Percentiles rank a stretch among this genome's conserved stretches.
These are phyloP conservation scores for Cladosporium halotolerans DNA, from an alignment of 2,329 filamentous ascomycete species.

Conservation along the genomic window DNA sequence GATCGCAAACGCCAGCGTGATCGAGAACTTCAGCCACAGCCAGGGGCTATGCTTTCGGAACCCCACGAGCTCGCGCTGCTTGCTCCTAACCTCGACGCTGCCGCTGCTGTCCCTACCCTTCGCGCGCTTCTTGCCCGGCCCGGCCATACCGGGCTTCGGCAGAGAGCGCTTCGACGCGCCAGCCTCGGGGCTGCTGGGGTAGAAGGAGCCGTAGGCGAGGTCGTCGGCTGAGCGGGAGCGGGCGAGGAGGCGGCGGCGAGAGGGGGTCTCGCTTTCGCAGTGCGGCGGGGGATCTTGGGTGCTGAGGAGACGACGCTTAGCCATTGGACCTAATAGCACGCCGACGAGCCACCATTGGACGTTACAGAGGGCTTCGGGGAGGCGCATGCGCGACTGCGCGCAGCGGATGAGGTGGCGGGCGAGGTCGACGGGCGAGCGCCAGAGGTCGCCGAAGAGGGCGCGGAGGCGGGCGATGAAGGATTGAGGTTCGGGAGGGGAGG, in stretches of 20 bases:
- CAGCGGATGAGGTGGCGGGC: slow-evolving; percentile 26
- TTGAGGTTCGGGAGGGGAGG: background rate
- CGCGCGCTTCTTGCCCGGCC: slow-evolving; percentile 23
- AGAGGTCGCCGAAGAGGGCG: slow-evolving; percentile 24
- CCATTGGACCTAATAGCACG: slow-evolving; percentile 30
- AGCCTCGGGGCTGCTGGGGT: slow-evolving; percentile 3
- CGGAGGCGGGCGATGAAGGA: slow-evolving; percentile 18
- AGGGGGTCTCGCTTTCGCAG: slow-evolving; percentile 6
- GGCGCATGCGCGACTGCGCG: slow-evolving; percentile 24
- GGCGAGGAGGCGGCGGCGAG: background rate
- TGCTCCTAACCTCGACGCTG: background rate
- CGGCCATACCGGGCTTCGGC: slow-evolving; percentile 16
- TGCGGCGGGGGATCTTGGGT: background rate
- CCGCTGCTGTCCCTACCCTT: background rate
- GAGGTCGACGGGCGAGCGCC: slow-evolving; percentile 23
- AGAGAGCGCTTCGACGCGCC: slow-evolving; percentile 3
- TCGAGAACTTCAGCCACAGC: slow-evolving; percentile 44
- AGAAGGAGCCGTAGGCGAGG: slow-evolving; percentile 23
- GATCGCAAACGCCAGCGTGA: slow-evolving; percentile 43
- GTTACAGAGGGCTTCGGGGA: slow-evolving; percentile 24
- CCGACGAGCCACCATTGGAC: slow-evolving; percentile 33
- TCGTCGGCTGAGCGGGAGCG: slow-evolving; percentile 9
- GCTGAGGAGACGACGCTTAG: slow-evolving; percentile 23
- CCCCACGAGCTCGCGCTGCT: background rate
- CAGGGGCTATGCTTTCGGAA: slow-evolving; percentile 27